Percentiles rank a stretch among this genome's conserved stretches.
Conservation (phyloP, 177 flowering plant genomes). For the Vitis hybrid region DNA sequence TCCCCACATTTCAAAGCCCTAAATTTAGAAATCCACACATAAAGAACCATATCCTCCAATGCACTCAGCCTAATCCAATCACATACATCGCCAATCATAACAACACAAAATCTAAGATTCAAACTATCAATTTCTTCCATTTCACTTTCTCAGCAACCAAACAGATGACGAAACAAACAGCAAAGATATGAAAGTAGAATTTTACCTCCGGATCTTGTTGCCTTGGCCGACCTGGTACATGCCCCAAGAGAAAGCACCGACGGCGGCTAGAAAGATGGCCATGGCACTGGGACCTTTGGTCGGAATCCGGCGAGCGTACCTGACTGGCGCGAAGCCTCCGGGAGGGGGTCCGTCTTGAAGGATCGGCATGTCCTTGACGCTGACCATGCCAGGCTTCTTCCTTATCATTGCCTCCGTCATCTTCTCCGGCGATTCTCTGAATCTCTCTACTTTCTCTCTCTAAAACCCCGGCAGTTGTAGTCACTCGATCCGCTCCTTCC, state of each 20-base stretch:
- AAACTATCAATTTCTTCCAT: too few relatives aligned
- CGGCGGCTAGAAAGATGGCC: slow-evolving; percentile 55
- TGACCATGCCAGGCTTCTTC: slow-evolving; percentile 71
- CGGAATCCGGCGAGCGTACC: slow-evolving; percentile 73
- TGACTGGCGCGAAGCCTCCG: slow-evolving; percentile 70
- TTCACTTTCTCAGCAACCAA: not conserved
- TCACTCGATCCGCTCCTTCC: too few relatives aligned
- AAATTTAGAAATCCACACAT: too few relatives aligned
- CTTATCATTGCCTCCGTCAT: slow-evolving; percentile 76
- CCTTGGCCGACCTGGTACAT: slow-evolving; percentile 77
- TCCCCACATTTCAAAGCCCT: too few relatives aligned
- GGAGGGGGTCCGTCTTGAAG: slow-evolving; percentile 80
- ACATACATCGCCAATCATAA: too few relatives aligned
- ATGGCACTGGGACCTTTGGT: slow-evolving; percentile 67
- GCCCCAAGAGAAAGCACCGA: slow-evolving; percentile 70
- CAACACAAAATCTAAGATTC: too few relatives aligned
- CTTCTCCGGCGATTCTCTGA: slow-evolving; percentile 1
- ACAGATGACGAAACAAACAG: not conserved
- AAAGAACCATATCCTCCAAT: too few relatives aligned
- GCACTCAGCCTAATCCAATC: too few relatives aligned
- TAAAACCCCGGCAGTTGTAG: too few relatives aligned
- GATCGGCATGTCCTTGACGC: slow-evolving; percentile 76
- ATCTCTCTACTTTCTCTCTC: too few relatives aligned
- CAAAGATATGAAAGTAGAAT: not conserved
- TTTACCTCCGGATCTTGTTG: slow-evolving; percentile 65